Base-by-base conservation (phyloP, 192 early-diverging fungal genomes). In the Gaertneriomyces sp. region DNA sequence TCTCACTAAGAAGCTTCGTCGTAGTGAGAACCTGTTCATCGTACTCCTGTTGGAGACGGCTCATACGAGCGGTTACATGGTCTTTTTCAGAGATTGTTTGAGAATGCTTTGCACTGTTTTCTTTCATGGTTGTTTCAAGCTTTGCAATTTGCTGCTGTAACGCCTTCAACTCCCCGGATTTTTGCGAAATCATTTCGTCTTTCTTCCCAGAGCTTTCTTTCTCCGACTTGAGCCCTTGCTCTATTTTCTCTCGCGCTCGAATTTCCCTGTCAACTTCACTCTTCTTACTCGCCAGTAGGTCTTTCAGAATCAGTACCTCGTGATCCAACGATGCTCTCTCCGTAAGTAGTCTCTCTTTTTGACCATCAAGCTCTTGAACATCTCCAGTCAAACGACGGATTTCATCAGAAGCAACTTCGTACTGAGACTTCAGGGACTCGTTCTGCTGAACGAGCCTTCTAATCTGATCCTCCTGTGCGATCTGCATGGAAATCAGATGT, bases 251-350 rank as follows among this genome's bases (percentile, higher is more conserved):
- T 7, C 82, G 73, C 11, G 63, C 44, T 33, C 81, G 67, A 16
- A 45, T 43, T 43, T 78, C 79, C 45, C 82, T 59, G 57, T 84
- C 82, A 16, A 77, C 70, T 57, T 83, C 81, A 19, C 73, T 63
- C 53, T 83, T 83, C 42, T 83, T 83, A 9, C 75, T 66, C 14
- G 78, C 71, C 12, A 83, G 67, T 3, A 78, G 76, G 41, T 83
- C 78, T 60, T 83, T 83, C 25, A 83, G 52, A 11, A 78, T 74
- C 25, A 71, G 51, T 50, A 83, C 59, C 49, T 83, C 77, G 40
- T 76, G 59, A 50, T 80, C 78, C 14, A 65, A 39, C 38, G 58
- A 44, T 4, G 59, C 63, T 33, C 70, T 64, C 52, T 80, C 81
- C 7, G 52, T 43, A 12, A 63, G 25, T 3, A 77, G 53, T 1